Base-by-base conservation (phyloP, 169 alveolate genomes). In the Plasmodium reichenowi region DNA sequence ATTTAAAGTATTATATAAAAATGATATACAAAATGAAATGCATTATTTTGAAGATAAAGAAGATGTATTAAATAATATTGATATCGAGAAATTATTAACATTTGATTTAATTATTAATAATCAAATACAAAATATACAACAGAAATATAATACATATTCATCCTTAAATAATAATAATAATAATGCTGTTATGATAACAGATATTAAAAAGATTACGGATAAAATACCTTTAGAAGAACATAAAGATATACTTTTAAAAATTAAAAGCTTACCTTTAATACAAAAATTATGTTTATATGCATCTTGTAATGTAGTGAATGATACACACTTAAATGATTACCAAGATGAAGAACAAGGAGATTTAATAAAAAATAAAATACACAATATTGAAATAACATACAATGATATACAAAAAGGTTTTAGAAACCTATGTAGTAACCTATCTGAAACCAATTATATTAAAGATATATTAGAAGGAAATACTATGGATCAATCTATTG, bases 151-250 rank as follows among this genome's bases (percentile, higher is more conserved):
- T 20, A 70, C 64, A 13, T 78, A 48, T 64, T 26, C 45, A 10
- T 26, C 71, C 4, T 64, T 71, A 4, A 43, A 75, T 13, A 48
- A 64, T 26, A 43, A 75, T 13, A 48, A 64, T 26, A 29, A 38
- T 52, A 78, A 78, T 60, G 15, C 89, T 48, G 89, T 78, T 48
- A 66, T 78, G 70, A 78, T 78, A 24, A 50, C 89, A n/a, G 89
- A 78, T 59, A 78, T 78, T 64, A 78, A 78, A 78, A 78, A 78
- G 52, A 67, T 78, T 66, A 78, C 89, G 1, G 89, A 78, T 24
- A 78, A 78, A 78, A 78, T 78, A 1, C 89, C 89, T 0, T 52
- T 78, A 20, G 89, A 78, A 58, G 89, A 78, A 66, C 89, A 78
- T 66, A 78, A 78, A 66, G 89, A 78, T 64, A 78, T 78, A 9